Evolutionary conservation across 805 yeast genomes (phyloP).

Genomic region (Starmerella roubikii): DNA sequence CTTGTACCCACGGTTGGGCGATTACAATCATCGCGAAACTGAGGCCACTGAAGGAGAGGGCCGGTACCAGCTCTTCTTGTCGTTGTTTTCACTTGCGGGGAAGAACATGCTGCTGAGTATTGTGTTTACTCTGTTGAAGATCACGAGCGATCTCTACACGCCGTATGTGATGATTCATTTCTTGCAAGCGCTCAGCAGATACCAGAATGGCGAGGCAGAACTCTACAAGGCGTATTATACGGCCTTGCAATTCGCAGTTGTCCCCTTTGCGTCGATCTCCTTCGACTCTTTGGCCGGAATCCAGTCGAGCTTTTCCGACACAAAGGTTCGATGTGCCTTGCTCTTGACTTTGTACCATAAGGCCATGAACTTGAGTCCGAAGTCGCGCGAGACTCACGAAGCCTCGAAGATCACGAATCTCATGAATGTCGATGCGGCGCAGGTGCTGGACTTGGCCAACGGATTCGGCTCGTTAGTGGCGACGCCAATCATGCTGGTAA

Average conservation of each 20-base stretch:
- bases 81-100: constrained; percentile 6
- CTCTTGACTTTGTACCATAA: constrained; percentile 59
- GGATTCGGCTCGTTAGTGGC: constrained; percentile 69
- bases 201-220: constrained; percentile 9
- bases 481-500: constrained; percentile 70
- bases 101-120: constrained; percentile 5
- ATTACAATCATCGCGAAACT: too few species aligned
- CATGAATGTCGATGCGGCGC: constrained; percentile 80
- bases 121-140: constrained; percentile 7
- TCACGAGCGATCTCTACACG: constrained; percentile 9
- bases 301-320: constrained; percentile 9
- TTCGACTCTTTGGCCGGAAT: constrained; percentile 12
- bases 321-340: constrained; percentile 7
- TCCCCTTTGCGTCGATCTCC: constrained; percentile 15
- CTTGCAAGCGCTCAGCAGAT: constrained; percentile 13
- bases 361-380: constrained; percentile 48
- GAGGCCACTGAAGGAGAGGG: background rate
- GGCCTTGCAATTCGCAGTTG: constrained; percentile 14
- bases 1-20: background rate
- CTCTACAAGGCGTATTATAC: constrained; percentile 17
- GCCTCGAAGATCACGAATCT: constrained; percentile 87
- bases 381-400: constrained; percentile 46
- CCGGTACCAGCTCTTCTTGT: constrained; percentile 13
- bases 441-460: constrained; percentile 63
- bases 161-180: constrained; percentile 18